phyloP scores from a whole-genome alignment of 495 filamentous ascomycete genomes.

The Aspergillus kassunensis region DNA sequence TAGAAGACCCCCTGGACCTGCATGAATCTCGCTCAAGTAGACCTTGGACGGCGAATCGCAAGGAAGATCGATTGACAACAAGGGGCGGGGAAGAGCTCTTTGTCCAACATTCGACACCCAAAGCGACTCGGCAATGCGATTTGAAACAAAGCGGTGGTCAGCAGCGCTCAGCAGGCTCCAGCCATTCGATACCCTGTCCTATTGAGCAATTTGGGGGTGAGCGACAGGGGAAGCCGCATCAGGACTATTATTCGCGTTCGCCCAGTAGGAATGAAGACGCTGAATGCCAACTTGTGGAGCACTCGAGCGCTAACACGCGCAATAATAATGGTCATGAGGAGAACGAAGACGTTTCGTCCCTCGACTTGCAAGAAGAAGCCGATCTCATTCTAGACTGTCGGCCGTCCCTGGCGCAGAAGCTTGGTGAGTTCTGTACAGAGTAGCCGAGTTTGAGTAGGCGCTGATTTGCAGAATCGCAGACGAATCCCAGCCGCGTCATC shows the following conservation, averaged over 20 bases:
- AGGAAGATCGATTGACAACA: background rate
- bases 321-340: background rate
- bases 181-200: constrained; percentile 4
- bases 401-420: constrained; percentile 9
- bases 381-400: constrained; percentile 16
- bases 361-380: constrained; percentile 10
- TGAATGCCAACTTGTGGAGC: constrained; percentile 6
- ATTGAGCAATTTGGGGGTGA: too few relatives aligned
- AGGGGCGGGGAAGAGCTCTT: constrained; percentile 2
- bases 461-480: too few relatives aligned
- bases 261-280: constrained; percentile 4
- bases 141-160: background rate
- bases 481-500: constrained; percentile 8
- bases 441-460: background rate
- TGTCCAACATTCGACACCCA: constrained; percentile 1
- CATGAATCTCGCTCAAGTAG: constrained; percentile 8
- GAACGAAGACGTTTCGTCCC: constrained; percentile 13
- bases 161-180: constrained; percentile 4
- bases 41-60: background rate
- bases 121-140: background rate
- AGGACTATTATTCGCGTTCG: background rate
- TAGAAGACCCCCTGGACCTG: constrained; percentile 6
- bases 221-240: constrained; percentile 6
- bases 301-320: constrained; percentile 8
- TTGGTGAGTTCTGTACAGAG: constrained; percentile 20